Evolutionary conservation across 441 rosid genomes (phyloP).

Genomic region (Daphne laureola): DNA sequence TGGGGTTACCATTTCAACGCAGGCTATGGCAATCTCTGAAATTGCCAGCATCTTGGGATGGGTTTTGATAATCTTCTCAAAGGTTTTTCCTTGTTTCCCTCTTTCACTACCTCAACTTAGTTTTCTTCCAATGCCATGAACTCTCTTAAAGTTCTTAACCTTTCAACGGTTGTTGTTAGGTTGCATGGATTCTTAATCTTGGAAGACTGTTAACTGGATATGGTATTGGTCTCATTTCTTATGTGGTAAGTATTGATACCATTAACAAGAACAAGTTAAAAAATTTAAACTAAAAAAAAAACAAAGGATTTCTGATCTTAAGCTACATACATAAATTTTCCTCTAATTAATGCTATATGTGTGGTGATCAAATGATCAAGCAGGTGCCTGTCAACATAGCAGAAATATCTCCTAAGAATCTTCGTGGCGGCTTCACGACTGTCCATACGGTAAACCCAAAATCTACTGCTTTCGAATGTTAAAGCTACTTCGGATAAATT

Average conservation of each 20-base stretch:
- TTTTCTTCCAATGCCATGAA: not conserved
- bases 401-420: slow-evolving; percentile 54
- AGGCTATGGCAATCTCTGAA: slow-evolving; percentile 65
- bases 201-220: slow-evolving; percentile 53
- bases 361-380: not conserved
- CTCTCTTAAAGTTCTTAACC: slow-evolving; percentile 6
- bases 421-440: slow-evolving; percentile 47
- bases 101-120: not conserved
- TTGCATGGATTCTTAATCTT: slow-evolving; percentile 41
- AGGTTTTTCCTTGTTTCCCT: slow-evolving; percentile 23
- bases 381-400: slow-evolving; percentile 56
- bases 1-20: slow-evolving; percentile 10
- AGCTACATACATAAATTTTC: not conserved
- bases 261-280: too few species aligned
- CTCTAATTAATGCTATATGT: not conserved
- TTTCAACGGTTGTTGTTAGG: slow-evolving; percentile 23
- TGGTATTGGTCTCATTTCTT: slow-evolving; percentile 44
- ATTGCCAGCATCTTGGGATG: slow-evolving; percentile 45
- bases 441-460: slow-evolving; percentile 24
- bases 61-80: slow-evolving; percentile 42
- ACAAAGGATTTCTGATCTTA: too few species aligned
- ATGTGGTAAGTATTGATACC: slow-evolving; percentile 32
- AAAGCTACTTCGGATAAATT: not conserved
- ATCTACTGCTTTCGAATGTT: not conserved
- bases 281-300: not conserved